Evolutionary conservation across 768 basidiomycete genomes (phyloP).

Genomic region (Cystobasidium tubakii): DNA sequence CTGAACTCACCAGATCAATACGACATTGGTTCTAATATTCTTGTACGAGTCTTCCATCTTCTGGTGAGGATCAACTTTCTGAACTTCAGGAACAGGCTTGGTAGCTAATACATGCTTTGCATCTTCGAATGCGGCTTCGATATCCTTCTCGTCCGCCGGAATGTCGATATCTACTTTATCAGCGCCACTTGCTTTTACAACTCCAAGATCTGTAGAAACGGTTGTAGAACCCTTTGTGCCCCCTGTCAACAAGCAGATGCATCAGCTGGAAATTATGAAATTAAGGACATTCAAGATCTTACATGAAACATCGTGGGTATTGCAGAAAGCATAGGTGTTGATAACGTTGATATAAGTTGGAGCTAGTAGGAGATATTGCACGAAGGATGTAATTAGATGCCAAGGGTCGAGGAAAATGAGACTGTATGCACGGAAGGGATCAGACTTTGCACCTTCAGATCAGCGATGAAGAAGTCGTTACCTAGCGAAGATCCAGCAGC

Average conservation of each 20-base stretch:
- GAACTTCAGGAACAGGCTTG: constrained; percentile 69
- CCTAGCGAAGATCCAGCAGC: constrained; percentile 76
- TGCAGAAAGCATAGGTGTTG: constrained; percentile 44
- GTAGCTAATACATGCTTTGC: constrained; percentile 73
- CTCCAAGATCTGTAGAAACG: constrained; percentile 74
- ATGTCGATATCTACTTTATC: constrained; percentile 76
- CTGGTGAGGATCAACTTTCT: constrained; percentile 60
- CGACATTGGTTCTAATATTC: constrained; percentile 82
- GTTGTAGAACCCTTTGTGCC: constrained; percentile 94
- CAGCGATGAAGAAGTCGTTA: constrained; percentile 68
- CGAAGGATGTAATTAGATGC: constrained; percentile 95
- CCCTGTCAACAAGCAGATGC: background rate
- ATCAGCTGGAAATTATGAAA: background rate
- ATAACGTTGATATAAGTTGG: constrained; percentile 90
- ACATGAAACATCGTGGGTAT: constrained; percentile 2
- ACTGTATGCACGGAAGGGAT: background rate
- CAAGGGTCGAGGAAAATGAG: constrained; percentile 59
- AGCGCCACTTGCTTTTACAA: constrained; percentile 59
- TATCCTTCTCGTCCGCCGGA: constrained; percentile 77
- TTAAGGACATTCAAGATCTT: background rate
- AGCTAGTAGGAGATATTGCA: constrained; percentile 86
- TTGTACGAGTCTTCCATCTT: constrained; percentile 81
- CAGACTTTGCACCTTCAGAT: background rate
- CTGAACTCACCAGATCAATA: constrained; percentile 58
- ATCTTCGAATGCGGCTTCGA: constrained; percentile 65